Percentiles rank a stretch among this genome's conserved stretches.
Conservation (phyloP, 73 alveolate species). For the Stentor roeselii region DNA sequence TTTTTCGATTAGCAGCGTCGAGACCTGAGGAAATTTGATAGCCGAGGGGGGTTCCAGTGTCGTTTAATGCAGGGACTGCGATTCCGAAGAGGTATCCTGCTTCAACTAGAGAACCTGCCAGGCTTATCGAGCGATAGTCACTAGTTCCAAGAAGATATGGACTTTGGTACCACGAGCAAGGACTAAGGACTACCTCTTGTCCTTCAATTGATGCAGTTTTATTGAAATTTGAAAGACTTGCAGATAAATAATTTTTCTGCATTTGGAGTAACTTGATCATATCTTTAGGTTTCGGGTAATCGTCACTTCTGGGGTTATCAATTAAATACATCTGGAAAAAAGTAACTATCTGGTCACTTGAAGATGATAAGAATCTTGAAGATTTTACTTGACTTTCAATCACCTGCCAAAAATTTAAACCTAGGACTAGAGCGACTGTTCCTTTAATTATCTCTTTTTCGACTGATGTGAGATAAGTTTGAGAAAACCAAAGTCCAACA, state of each 20-base stretch:
- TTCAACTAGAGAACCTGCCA: conserved; percentile 31
- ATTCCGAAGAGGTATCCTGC: conserved; percentile 34
- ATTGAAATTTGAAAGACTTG: conserved; percentile 33
- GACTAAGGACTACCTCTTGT: neutral
- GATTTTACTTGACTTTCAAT: conserved; percentile 22
- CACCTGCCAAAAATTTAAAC: conserved; percentile 31
- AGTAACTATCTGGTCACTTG: conserved; percentile 27
- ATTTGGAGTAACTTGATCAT: conserved; percentile 23
- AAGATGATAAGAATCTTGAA: conserved; percentile 20
- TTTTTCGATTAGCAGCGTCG: conserved; percentile 35
- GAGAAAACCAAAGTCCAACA: conserved; percentile 24
- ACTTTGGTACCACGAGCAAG: conserved; percentile 21
- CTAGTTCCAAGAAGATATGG: conserved; percentile 33
- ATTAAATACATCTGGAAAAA: conserved; percentile 33
- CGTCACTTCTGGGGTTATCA: conserved; percentile 32
- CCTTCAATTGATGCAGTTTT: conserved; percentile 19
- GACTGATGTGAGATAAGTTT: conserved; percentile 41
- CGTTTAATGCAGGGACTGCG: conserved; percentile 32
- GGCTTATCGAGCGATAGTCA: conserved; percentile 11
- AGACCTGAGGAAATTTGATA: conserved; percentile 35
- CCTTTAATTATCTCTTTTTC: conserved; percentile 19
- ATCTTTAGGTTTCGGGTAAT: conserved; percentile 33
- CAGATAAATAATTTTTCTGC: neutral
- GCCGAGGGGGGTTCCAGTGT: conserved; percentile 34
- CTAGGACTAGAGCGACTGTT: conserved; percentile 37